These are phyloP conservation scores for Pleurotus djamor DNA, from an alignment of 768 basidiomycete species.

Conservation along the genomic window DNA sequence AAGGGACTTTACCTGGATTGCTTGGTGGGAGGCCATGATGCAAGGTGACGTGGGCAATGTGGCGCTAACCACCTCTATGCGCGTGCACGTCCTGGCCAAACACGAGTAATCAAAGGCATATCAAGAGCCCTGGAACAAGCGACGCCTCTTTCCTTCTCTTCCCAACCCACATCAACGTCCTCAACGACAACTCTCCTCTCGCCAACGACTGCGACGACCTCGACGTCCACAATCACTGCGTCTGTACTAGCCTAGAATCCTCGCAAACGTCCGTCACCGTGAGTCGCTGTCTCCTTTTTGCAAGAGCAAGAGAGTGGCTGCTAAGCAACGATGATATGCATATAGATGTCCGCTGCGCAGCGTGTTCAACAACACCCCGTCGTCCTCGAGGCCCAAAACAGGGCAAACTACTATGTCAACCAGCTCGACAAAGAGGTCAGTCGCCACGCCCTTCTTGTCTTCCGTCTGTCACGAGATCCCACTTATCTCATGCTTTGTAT, in stretches of 20 bases:
- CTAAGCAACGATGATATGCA: neutral
- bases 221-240: neutral
- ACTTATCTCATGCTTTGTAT: slow-evolving; percentile 11
- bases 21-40: slow-evolving; percentile 56
- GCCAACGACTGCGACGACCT: no score
- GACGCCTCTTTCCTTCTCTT: slow-evolving; percentile 19
- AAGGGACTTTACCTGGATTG: slow-evolving; percentile 42
- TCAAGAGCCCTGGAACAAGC: slow-evolving; percentile 27
- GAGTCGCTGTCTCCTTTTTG: neutral
- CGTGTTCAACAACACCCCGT: slow-evolving; percentile 88
- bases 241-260: neutral
- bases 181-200: no score
- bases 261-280: neutral
- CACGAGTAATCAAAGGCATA: slow-evolving; percentile 61
- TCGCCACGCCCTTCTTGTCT: slow-evolving; percentile 10
- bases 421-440: slow-evolving; percentile 97
- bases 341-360: slow-evolving; percentile 72
- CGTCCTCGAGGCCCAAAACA: slow-evolving; percentile 80
- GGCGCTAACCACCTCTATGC: slow-evolving; percentile 22
- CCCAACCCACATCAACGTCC: slow-evolving; percentile 7
- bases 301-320: neutral
- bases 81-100: slow-evolving; percentile 45
- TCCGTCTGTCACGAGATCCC: slow-evolving; percentile 6
- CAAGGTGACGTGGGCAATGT: slow-evolving; percentile 14
- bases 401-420: slow-evolving; percentile 75